Evolutionary conservation across 176 grass and related monocot genomes (phyloP), one percentile per base, ranked within the genome.

Genomic region (Raddia distichophylla): DNA sequence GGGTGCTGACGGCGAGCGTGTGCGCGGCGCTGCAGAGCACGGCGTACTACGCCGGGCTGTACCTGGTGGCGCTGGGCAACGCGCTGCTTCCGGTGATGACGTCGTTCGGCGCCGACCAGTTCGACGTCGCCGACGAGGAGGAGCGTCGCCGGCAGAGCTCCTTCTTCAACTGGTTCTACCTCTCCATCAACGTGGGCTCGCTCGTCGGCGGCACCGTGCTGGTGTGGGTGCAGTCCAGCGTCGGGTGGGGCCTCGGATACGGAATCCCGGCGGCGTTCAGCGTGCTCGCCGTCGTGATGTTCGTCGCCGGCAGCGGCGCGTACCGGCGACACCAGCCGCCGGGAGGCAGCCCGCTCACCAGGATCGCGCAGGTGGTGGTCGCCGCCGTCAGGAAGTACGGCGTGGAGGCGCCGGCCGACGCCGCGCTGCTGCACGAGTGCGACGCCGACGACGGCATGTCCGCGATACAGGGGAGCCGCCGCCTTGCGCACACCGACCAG

Each of bases 141-240:
- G 83, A 79, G 44, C 78, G 83, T 43, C 4, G 17, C 10, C 79
- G 34, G 73, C 85, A 91, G 85, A 91, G 86, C 72, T 91, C 89
- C 66, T 91, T 82, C 85, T 91, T 91, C 89, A 91, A 88, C 73
- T 91, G 89, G 89, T 88, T 88, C 78, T 91, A 91, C 67, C 48
- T 78, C 3, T 74, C 89, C 59, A 19, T 88, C 48, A 88, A 74
- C 77, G 78, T 85, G 0, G 89, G 89, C 8, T 70, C 82, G n/a
- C 78, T 88, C 10, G 20, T 85, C 27, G 82, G 85, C 60, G 77
- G 82, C 67, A 85, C 89, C 46, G 65, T 91, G 70, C 76, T 91
- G 20, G 89, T 91, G 51, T 91, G 85, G 89, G 82, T 91, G 60
- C 85, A 91, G 77, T 54, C 73, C 71, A 77, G 37, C 13, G 60